Conservation (phyloP, 2,329 filamentous ascomycete species). For the Hansfordia pulvinata region DNA sequence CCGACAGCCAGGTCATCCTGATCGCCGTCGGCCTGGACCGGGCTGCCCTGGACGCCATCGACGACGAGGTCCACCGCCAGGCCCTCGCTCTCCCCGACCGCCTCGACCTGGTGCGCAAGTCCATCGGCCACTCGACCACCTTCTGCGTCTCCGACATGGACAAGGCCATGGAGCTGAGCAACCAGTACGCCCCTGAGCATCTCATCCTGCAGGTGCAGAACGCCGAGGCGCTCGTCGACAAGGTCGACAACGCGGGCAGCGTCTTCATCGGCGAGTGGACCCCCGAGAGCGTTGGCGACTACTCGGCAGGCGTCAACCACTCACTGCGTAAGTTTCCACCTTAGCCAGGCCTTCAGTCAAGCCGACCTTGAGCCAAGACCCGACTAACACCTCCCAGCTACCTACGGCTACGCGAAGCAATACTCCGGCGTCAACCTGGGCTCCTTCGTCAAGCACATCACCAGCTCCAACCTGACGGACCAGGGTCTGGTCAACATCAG, state of each 20-base stretch:
- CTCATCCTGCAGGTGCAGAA: constrained; percentile 80
- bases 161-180: constrained; percentile 72
- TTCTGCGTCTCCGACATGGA: constrained; percentile 58
- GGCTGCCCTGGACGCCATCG: constrained; percentile 63
- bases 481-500: constrained; percentile 80
- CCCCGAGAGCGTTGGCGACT: constrained; percentile 93
- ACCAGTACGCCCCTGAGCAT: constrained; percentile 92
- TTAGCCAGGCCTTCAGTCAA: constrained; percentile 1
- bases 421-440: constrained; percentile 95
- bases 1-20: constrained; percentile 88
- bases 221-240: constrained; percentile 58
- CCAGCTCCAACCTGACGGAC: constrained; percentile 76
- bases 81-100: constrained; percentile 76
- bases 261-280: constrained; percentile 96
- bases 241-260: constrained; percentile 86
- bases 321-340: constrained; percentile 64
- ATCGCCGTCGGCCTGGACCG: constrained; percentile 73
- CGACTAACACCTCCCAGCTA: constrained; percentile 41
- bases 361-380: constrained; percentile 6
- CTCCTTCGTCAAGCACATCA: constrained; percentile 97
- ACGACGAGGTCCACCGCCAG: constrained; percentile 81
- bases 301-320: constrained; percentile 96
- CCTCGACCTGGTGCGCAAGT: constrained; percentile 81
- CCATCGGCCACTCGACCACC: constrained; percentile 85
- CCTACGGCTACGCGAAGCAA: constrained; percentile 95